Conservation (phyloP, 2,329 filamentous ascomycete species). For the Apiospora phragmitis region DNA sequence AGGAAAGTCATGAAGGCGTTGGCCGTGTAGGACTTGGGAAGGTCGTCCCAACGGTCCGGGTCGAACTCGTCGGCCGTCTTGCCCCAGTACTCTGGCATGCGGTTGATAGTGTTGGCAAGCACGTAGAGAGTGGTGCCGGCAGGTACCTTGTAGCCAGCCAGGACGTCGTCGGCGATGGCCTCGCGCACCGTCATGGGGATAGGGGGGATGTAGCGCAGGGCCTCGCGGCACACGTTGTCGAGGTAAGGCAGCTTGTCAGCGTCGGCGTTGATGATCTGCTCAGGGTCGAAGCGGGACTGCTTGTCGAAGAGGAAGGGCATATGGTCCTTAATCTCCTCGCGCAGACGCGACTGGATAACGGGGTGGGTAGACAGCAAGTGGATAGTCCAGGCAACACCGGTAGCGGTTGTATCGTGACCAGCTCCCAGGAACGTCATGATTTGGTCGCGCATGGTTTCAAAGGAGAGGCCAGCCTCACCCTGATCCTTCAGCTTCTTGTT, state of each 20-base stretch:
- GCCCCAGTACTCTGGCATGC: constrained; percentile 41
- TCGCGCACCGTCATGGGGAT: constrained; percentile 48
- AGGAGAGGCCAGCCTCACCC: constrained; percentile 37
- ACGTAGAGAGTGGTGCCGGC: constrained; percentile 44
- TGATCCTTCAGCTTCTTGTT: constrained; percentile 39
- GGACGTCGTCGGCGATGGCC: constrained; percentile 37
- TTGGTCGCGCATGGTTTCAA: constrained; percentile 38
- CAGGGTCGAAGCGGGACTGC: constrained; percentile 29
- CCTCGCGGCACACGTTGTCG: constrained; percentile 47
- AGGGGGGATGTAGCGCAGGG: constrained; percentile 45
- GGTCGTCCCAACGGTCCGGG: constrained; percentile 42
- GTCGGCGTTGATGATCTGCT: constrained; percentile 33
- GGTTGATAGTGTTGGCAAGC: constrained; percentile 42
- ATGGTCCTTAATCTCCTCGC: constrained; percentile 38
- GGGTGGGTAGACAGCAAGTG: constrained; percentile 41
- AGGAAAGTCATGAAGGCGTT: constrained; percentile 36
- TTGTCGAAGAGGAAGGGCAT: constrained; percentile 40
- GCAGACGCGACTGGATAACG: constrained; percentile 38
- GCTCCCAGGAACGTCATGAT: constrained; percentile 42
- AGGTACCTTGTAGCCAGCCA: constrained; percentile 41
- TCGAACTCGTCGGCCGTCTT: constrained; percentile 40
- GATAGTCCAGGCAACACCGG: constrained; percentile 42
- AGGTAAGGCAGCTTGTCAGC: constrained; percentile 43
- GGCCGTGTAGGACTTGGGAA: constrained; percentile 36
- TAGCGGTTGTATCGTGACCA: constrained; percentile 46